Conservation (phyloP, 2,329 filamentous ascomycete species). For the Arthrinium phaeospermum region DNA sequence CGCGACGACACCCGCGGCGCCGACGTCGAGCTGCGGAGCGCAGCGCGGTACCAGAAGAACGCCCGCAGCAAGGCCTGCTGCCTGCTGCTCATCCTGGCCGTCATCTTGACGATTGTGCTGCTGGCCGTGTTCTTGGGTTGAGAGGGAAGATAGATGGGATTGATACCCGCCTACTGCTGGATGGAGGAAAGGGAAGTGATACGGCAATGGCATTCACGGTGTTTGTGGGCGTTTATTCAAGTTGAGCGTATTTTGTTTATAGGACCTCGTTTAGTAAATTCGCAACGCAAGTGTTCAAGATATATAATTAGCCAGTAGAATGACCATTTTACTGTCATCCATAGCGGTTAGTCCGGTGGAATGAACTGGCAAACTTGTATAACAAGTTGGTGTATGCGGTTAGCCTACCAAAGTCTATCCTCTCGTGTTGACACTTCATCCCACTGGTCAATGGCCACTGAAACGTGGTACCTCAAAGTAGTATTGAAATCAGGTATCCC, state of each 20-base stretch:
- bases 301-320: too few relatives aligned
- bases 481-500: not conserved
- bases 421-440: too few relatives aligned
- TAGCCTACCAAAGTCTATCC: too few relatives aligned
- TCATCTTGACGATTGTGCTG: constrained; percentile 89
- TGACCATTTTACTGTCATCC: too few relatives aligned
- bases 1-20: constrained; percentile 83
- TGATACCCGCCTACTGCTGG: constrained; percentile 19
- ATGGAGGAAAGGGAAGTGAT: constrained; percentile 22
- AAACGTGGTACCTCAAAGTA: too few relatives aligned
- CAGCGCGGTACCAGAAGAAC: constrained; percentile 92
- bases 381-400: too few relatives aligned
- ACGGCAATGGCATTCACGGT: constrained; percentile 25
- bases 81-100: constrained; percentile 82
- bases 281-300: too few relatives aligned
- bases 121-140: constrained; percentile 83
- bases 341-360: too few relatives aligned
- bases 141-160: constrained; percentile 27
- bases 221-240: constrained; percentile 28
- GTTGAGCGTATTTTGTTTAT: not conserved
- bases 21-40: constrained; percentile 82
- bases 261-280: not conserved
- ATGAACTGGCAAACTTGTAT: too few relatives aligned
- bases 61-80: constrained; percentile 95
- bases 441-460: too few relatives aligned